Evolutionary conservation across 306 rosid species (phyloP).

Genomic region (Quercus ilex): DNA sequence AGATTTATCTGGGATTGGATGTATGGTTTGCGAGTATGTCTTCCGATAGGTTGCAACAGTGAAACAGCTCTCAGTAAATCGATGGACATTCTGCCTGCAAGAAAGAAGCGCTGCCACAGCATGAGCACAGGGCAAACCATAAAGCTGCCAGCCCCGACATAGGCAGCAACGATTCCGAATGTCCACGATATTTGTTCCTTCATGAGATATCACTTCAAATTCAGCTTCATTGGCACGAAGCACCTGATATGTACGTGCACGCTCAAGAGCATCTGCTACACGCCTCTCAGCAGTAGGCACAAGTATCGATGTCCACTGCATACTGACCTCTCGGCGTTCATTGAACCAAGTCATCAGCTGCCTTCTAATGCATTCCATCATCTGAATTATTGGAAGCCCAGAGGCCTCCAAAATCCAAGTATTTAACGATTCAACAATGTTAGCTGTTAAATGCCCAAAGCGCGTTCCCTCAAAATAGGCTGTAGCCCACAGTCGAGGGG

Average conservation of each 20-base stretch:
- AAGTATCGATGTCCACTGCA: constrained; percentile 90
- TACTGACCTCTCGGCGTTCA: constrained; percentile 79
- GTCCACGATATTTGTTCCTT: constrained; percentile 68
- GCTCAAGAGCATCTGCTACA: constrained; percentile 78
- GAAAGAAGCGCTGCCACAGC: constrained; percentile 92
- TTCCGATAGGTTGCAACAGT: constrained; percentile 83
- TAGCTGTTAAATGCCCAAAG: constrained; percentile 77
- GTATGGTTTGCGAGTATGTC: constrained; percentile 84
- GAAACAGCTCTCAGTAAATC: constrained; percentile 83
- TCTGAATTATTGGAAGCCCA: constrained; percentile 81
- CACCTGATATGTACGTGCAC: constrained; percentile 78
- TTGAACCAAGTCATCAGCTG: constrained; percentile 91
- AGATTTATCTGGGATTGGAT: constrained; percentile 86
- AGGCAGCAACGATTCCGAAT: constrained; percentile 73
- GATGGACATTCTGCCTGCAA: constrained; percentile 81
- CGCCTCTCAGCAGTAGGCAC: constrained; percentile 78
- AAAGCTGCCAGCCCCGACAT: constrained; percentile 87
- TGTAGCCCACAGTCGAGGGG: constrained; percentile 80
- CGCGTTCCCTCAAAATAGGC: constrained; percentile 87
- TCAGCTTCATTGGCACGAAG: constrained; percentile 91
- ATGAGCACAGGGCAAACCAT: constrained; percentile 88
- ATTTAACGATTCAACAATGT: constrained; percentile 63
- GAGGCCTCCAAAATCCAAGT: constrained; percentile 81
- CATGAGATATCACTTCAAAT: constrained; percentile 81
- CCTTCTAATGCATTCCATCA: constrained; percentile 91